Evolutionary conservation across 495 filamentous ascomycete species (phyloP), one percentile per base, ranked within the genome.

Genomic region (Pseudevernia furfuracea): DNA sequence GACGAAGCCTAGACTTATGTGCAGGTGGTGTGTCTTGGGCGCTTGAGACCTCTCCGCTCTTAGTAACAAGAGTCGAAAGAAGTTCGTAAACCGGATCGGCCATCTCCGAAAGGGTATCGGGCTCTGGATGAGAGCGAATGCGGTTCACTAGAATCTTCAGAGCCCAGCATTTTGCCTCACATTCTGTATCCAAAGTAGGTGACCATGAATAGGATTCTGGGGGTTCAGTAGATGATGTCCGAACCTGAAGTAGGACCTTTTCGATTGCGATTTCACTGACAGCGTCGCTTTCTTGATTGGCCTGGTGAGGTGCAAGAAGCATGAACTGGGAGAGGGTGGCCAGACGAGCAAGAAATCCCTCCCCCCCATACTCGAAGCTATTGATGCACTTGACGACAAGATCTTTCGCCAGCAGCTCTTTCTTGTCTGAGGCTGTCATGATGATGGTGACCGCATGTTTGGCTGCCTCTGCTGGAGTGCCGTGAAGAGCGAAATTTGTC

Each of bases 371-470:
- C 10, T 79, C 80, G 82, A 91, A 97, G 48, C 85, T 84, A 65
- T 88, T 85, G 41, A 88, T 80, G 62, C 86, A 87, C 66, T 87
- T 87, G 53, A 86, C 80, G 4, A 95, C 73, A 4, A 99, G 78
- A 69, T 96, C 92, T 55, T 89, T 89, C 4, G 90, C 89, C 64
- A 91, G 88, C 84, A 92, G 85, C 67, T 94, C 90, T 70, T 90
- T 93, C 43, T 87, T 85, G 41, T 94, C 88, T 36, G 89, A 82
- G 19, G 86, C 85, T 30, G 89, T 85, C 78, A 96, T 86, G 60
- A 97, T 78, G 70, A 97, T 90, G 34, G 89, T 89, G 43, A 97
- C 87, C 0, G 94, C 95, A 76, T 97, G 87, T 74, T 97, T 99
- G 12, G 92, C 91, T 21, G 89, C 89, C 67, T 86, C 85, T 17